Base-by-base conservation (phyloP, 805 yeast genomes). In the Wickerhamomyces mucosus region DNA sequence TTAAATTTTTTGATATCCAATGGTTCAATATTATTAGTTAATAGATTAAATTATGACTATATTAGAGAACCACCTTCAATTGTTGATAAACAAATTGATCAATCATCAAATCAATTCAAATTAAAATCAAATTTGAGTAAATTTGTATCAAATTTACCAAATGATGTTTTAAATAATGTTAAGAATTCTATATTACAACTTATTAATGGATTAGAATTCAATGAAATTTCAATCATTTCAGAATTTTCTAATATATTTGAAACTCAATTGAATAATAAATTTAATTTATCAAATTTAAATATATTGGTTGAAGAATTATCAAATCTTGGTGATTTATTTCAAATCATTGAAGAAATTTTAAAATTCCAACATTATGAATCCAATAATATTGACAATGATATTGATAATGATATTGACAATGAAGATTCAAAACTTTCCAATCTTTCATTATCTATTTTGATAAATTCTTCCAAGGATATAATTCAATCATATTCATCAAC, bases 1-100 rank as follows among this genome's bases (percentile, higher is more conserved):
- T 60, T 83, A 23, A 58, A 75, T 1, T 46, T 80, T 2, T 54
- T 56, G n/a, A 42, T 61, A 16, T 65, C 59, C 25, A 49, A 55
- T 2, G 53, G 48, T 13, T 25, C 52, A 37, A 51, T 46, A 10
- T 39, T 55, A 14, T 28, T 62, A 4, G 39, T 50, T 10, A 68
- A 65, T 37, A 52, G 59, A 10, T 42, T 45, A 10, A 56, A 51
- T 7, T 49, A 50, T 18, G 53, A 69, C 0, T 34, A 59, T 5
- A 33, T 67, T 8, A 59, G 63, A 31, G 41, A 48, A 6, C 36
- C 57, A 10, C 45, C 65, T 0, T 21, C 15, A 4, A 6, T 27
- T 14, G 15, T 35, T 16, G 38, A 33, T n/a, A 44, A 46, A 16
- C 58, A 51, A 27, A n/a, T 44, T 51, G 22, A 46, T 51, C 11